These are phyloP conservation scores for Auricularia sp. DNA, from an alignment of 768 basidiomycete genomes.

Conservation along the genomic window DNA sequence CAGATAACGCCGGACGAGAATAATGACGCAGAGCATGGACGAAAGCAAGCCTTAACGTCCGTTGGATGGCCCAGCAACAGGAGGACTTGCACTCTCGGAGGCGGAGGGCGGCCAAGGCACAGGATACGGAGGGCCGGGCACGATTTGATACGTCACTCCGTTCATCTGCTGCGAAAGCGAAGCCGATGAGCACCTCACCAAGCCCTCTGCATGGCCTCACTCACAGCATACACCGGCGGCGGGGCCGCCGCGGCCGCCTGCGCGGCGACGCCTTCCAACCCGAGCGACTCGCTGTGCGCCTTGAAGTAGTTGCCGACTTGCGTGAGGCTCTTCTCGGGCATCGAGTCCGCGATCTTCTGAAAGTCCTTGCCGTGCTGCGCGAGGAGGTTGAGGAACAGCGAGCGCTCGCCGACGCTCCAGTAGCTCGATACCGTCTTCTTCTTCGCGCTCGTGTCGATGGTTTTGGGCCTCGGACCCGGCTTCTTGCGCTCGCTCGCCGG, in stretches of 20 bases:
- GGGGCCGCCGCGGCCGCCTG: not conserved
- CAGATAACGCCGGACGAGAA: too few species aligned
- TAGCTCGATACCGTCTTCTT: conserved; percentile 37
- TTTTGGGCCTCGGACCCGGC: conserved; percentile 15
- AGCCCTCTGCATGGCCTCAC: too few species aligned
- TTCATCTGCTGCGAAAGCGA: too few species aligned
- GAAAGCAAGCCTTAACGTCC: too few species aligned
- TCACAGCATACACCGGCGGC: not conserved
- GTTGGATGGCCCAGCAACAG: too few species aligned
- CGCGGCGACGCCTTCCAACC: conserved; percentile 11
- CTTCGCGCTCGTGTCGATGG: conserved; percentile 53
- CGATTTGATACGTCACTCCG: too few species aligned
- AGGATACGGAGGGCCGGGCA: too few species aligned
- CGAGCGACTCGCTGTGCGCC: conserved; percentile 18
- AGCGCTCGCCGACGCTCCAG: conserved; percentile 20
- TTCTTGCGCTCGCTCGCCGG: conserved; percentile 18
- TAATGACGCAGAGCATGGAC: too few species aligned
- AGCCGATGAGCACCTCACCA: too few species aligned
- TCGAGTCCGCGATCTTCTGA: conserved; percentile 54
- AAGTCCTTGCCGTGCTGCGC: conserved; percentile 57
- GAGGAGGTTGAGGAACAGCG: conserved; percentile 44
- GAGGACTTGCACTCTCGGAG: too few species aligned
- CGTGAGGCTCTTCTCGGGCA: conserved; percentile 34
- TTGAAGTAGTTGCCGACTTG: conserved; percentile 25
- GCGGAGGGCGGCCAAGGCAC: too few species aligned